These are phyloP conservation scores for Ministeria vibrans DNA, from an alignment of 78 protist genomes.

Conservation along the genomic window DNA sequence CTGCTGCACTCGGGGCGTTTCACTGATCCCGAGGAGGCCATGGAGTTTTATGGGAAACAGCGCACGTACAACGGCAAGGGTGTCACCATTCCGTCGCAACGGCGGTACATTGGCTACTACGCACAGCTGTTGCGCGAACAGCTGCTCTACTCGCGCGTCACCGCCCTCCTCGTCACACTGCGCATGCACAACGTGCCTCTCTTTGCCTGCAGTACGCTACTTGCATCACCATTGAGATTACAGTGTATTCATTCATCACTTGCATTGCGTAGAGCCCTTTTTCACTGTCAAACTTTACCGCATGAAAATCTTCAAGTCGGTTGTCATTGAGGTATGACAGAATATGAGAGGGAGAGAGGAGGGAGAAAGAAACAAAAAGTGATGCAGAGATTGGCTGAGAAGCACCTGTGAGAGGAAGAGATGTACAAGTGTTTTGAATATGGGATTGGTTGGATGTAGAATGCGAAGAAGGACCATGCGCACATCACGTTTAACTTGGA, in stretches of 20 bases:
- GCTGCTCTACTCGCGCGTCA: not conserved
- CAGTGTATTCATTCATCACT: too few species aligned
- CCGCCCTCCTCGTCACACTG: not conserved
- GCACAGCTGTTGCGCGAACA: conserved; percentile 11
- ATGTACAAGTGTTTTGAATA: too few species aligned
- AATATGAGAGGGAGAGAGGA: too few species aligned
- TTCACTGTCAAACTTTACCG: not conserved
- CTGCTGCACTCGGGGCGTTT: conserved; percentile 9
- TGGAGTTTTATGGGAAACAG: conserved; percentile 10
- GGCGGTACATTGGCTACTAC: conserved; percentile 61
- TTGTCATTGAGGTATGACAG: too few species aligned
- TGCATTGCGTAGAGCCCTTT: too few species aligned
- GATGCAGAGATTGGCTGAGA: too few species aligned
- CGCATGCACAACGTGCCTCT: too few species aligned
- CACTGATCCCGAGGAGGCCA: not conserved
- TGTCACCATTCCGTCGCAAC: conserved; percentile 76
- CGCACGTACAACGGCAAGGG: conserved; percentile 52
- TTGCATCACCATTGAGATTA: too few species aligned
- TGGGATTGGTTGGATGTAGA: not conserved
- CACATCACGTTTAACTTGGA: not conserved
- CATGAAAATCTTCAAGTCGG: not conserved
- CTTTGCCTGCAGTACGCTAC: too few species aligned
- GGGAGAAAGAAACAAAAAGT: too few species aligned
- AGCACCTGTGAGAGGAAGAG: too few species aligned
- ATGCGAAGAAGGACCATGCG: not conserved